Evolutionary conservation across 805 yeast genomes (phyloP), one percentile per base, ranked within the genome.

Genomic region (Metschnikowia borealis): DNA sequence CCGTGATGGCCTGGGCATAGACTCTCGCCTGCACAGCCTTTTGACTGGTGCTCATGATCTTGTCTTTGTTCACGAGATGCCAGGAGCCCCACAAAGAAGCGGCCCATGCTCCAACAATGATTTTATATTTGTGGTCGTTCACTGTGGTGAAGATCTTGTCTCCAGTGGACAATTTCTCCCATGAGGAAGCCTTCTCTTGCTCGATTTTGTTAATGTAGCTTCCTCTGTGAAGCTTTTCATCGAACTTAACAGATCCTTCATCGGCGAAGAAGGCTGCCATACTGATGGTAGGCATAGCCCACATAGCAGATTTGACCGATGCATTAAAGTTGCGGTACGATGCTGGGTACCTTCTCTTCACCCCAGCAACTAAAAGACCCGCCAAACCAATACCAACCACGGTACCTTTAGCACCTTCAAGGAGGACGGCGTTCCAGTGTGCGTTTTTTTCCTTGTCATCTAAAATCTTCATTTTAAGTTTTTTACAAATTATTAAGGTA

Each of bases 11-110:
- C 68, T 89, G 96, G 10, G 96, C 96, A 64, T 88, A 88, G 87
- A 88, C 88, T 79, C 96, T 83, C 32, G 95, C 95, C 64, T 85
- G 91, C 33, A 86, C 94, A 44, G 87, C 81, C 66, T 87, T 89
- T 70, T 89, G 96, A 5, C 94, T 70, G 55, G 75, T 78, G 48
- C 88, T 80, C 85, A 89, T 79, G 64, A 83, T 72, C 55, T 82
- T 84, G 65, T 89, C 96, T 58, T 78, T 80, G 70, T 87, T 83
- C 47, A 87, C 89, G 41, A 72, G 61, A 43, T 69, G 79, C 89
- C 92, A 89, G 4, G 95, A 85, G 1, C 90, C 96, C 57, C 77
- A 87, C 73, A 87, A 68, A 3, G 92, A 84, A 20, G 82, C 86
- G 5, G 88, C 90, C 96, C 96, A 87, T 7, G 85, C 78, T 49